Evolutionary conservation across 1,284 basidiomycete species (phyloP), one percentile per base, ranked within the genome.

Genomic region (Apiotrichum brassicae): DNA sequence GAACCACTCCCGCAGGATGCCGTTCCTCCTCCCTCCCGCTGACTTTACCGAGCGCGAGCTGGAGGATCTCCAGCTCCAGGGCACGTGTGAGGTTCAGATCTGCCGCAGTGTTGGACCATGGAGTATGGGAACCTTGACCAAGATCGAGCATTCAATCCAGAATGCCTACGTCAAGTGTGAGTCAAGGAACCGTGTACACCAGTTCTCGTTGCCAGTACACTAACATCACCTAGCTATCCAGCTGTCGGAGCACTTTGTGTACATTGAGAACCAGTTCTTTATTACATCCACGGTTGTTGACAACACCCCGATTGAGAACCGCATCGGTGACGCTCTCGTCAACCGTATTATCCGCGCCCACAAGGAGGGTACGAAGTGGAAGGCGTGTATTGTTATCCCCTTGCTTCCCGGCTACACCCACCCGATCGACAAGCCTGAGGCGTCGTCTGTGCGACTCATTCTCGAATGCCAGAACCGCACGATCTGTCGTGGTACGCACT

Each of bases 81-180:
- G 95, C 13, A 97, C 94, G 0, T 97, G 93, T 67, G 95, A 99
- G 71, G 79, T 97, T 62, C 94, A 99, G 70, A 91, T 99, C 59
- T 95, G 91, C 73, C 83, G 94, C 16, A 94, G 90, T 11, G 87
- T 87, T 19, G 93, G 93, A 0, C 89, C 90, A 0, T 99, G 94
- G 94, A 95, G 91, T 3, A 78, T 98, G 72, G 94, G 93, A 3
- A 97, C 92, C 2, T 78, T 83, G 13, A 83, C 82, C 51, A 84
- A 81, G 62, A 81, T 87, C 40, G 94, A 99, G 72, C 84, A 87
- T 63, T 97, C 93, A 12, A 92, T 97, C 46, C 90, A 94, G 73
- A 92, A 91, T 62, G 93, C 92, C 11, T 97, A 97, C 65, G 75
- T 92, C 58, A 86, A 91, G 77, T 87, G 87, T 86, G 50, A 48